phyloP scores from a whole-genome alignment of 2,329 filamentous ascomycete genomes.

The Graphilbum ipis-grandicollis region DNA sequence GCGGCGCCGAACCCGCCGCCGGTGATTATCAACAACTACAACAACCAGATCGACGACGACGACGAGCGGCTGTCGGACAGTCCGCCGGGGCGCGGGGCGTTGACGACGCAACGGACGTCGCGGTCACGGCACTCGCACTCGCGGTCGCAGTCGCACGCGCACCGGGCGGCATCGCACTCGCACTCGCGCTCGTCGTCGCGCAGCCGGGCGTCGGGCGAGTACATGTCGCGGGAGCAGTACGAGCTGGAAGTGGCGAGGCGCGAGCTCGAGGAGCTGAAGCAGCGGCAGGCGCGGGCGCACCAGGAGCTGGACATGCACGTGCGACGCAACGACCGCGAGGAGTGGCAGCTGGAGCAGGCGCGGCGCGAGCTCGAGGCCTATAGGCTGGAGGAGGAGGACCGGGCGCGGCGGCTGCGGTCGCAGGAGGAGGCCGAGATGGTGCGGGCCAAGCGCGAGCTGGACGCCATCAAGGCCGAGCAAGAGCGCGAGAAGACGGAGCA shows the following conservation, averaged over 20 bases:
- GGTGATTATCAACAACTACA: slow-evolving; percentile 40
- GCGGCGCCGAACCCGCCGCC: slow-evolving; percentile 28
- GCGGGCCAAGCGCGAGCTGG: slow-evolving; percentile 14
- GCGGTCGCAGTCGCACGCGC: too few species aligned
- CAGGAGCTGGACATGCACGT: slow-evolving; percentile 31
- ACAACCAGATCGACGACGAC: slow-evolving; percentile 21
- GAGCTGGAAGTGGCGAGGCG: slow-evolving; percentile 19
- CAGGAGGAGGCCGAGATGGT: slow-evolving; percentile 18
- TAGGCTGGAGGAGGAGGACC: slow-evolving; percentile 25
- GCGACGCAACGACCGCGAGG: slow-evolving; percentile 28
- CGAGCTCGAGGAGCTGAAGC: slow-evolving; percentile 26
- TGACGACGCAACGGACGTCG: slow-evolving; percentile 15
- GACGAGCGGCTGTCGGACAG: slow-evolving; percentile 20
- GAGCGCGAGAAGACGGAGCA: slow-evolving; percentile 12
- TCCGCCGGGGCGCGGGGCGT: too few species aligned
- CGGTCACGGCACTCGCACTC: slow-evolving; percentile 11
- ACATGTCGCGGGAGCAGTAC: slow-evolving; percentile 24
- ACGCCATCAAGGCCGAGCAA: slow-evolving; percentile 23
- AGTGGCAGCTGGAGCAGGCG: slow-evolving; percentile 18
- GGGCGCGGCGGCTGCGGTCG: slow-evolving; percentile 6
- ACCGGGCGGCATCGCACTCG: too few species aligned
- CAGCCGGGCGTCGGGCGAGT: slow-evolving; percentile 9
- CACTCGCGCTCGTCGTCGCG: too few species aligned
- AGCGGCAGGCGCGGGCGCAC: slow-evolving; percentile 21
- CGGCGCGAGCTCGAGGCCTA: slow-evolving; percentile 23